Evolutionary conservation across 495 filamentous ascomycete genomes (phyloP).

Genomic region (Xylaria telfairii): DNA sequence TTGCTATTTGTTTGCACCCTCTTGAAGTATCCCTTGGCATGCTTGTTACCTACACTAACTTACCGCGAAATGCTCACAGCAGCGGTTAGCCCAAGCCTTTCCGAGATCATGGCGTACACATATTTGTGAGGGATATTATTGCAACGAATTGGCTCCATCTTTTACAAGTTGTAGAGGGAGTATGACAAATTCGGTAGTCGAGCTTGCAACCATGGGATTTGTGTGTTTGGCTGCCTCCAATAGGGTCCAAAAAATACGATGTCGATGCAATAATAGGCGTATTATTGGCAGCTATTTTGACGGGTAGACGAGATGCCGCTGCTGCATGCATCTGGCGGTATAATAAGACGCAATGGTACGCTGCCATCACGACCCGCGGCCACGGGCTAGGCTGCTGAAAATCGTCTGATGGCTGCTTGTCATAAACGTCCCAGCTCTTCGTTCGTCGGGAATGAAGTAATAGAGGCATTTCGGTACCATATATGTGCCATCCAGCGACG

Average conservation of each 20-base stretch:
- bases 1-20: not conserved
- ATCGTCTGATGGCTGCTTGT: not conserved
- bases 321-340: not conserved
- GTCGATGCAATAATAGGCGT: not conserved
- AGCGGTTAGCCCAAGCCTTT: not conserved
- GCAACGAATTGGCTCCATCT: not conserved
- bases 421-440: not conserved
- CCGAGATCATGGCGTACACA: not conserved
- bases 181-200: not conserved
- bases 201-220: not conserved
- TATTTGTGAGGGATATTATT: not conserved
- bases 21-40: not conserved
- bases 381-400: not conserved
- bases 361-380: not conserved
- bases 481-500: not conserved
- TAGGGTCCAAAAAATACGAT: not conserved
- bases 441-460: not conserved
- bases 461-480: not conserved
- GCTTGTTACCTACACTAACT: too few species aligned
- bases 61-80: too few species aligned
- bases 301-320: not conserved
- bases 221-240: not conserved
- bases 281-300: not conserved
- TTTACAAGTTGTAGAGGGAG: not conserved
- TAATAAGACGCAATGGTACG: slow-evolving; percentile 10